Conservation (phyloP, 2,329 filamentous ascomycete species). For the Cladophialophora immunda region DNA sequence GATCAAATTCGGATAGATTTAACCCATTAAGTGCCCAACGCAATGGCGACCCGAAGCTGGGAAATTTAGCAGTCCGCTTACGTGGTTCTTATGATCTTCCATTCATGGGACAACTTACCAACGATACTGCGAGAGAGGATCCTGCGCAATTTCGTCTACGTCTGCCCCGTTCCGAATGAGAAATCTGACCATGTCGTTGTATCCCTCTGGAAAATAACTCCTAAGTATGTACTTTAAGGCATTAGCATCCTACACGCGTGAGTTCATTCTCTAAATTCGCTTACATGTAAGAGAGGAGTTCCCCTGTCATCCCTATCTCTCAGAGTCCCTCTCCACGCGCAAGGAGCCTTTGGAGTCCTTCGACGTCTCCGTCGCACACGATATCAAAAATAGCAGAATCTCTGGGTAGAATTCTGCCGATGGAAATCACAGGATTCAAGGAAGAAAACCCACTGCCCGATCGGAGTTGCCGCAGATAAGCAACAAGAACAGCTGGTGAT, state of each 20-base stretch:
- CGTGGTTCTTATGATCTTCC: neutral
- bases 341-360: conserved; percentile 3
- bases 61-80: neutral
- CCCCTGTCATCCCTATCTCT: conserved; percentile 7
- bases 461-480: neutral
- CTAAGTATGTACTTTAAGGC: neutral
- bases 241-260: neutral
- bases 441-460: neutral
- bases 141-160: neutral
- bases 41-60: neutral
- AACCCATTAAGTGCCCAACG: neutral
- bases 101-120: neutral
- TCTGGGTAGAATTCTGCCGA: neutral
- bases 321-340: neutral
- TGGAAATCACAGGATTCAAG: neutral
- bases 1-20: neutral
- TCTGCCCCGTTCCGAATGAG: neutral
- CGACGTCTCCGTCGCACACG: neutral
- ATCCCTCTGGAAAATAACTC: neutral
- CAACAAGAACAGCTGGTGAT: conserved; percentile 7
- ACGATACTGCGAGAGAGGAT: neutral
- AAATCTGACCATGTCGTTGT: neutral
- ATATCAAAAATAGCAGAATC: neutral
- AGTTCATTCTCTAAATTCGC: neutral
- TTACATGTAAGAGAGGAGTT: conserved; percentile 1